phyloP scores from a whole-genome alignment of 2,329 filamentous ascomycete species.

The Penicillium sp. region DNA sequence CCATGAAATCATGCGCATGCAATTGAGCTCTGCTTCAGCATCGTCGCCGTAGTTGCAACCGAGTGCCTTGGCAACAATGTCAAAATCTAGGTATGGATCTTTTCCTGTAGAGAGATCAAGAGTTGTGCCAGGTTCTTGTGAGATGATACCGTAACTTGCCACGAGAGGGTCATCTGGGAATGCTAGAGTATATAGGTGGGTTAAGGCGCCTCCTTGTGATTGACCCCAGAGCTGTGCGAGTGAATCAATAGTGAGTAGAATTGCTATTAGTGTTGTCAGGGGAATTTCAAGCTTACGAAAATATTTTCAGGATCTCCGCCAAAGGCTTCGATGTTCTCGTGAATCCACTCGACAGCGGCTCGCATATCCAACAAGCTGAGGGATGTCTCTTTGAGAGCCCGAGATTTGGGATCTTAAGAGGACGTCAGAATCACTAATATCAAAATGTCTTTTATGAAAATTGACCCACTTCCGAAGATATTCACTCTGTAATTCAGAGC shows the following conservation, averaged over 20 bases:
- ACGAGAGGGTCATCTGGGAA: conserved; percentile 36
- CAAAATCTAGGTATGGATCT: conserved; percentile 35
- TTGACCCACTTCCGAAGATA: conserved; percentile 31
- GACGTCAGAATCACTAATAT: not conserved
- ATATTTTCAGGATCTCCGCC: conserved; percentile 43
- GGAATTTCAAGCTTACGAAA: conserved; percentile 18
- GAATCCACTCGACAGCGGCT: conserved; percentile 40
- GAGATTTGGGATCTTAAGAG: conserved; percentile 26
- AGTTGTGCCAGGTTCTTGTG: conserved; percentile 16
- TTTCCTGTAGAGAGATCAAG: conserved; percentile 18
- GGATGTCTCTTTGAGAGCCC: conserved; percentile 32
- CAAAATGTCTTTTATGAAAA: not conserved
- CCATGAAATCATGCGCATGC: conserved; percentile 37
- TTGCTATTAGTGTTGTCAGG: not conserved
- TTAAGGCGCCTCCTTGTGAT: conserved; percentile 32
- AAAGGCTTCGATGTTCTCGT: conserved; percentile 43
- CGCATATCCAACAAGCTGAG: conserved; percentile 29
- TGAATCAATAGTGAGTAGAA: not conserved
- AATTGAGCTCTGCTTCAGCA: conserved; percentile 34
- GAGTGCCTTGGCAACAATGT: conserved; percentile 38
- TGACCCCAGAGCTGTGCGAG: conserved; percentile 31
- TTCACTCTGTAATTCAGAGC: conserved; percentile 42
- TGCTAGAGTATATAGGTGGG: conserved; percentile 34
- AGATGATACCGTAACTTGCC: conserved; percentile 28
- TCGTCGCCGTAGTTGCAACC: conserved; percentile 35